These are phyloP conservation scores for Shiraia sp. DNA, from an alignment of 2,329 filamentous ascomycete species.

Conservation along the genomic window DNA sequence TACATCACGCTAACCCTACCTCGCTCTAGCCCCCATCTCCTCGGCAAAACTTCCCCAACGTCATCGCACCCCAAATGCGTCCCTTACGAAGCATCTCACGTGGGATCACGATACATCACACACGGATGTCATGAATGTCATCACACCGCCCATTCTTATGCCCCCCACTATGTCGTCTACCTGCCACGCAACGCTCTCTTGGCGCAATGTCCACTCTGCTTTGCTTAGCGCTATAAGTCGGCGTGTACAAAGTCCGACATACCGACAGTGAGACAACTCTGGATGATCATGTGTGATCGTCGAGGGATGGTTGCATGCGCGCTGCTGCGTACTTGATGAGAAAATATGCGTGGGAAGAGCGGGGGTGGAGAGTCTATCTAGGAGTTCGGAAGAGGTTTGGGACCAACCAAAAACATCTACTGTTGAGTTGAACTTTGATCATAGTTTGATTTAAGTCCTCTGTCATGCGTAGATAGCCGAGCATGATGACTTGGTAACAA, in stretches of 20 bases:
- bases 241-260: slow-evolving; percentile 9
- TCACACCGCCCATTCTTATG: no score
- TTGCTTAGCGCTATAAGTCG: slow-evolving; percentile 7
- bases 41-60: background rate
- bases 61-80: background rate
- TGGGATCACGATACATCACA: no score
- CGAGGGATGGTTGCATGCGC: background rate
- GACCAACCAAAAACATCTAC: no score
- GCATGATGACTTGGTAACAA: no score
- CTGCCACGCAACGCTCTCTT: background rate
- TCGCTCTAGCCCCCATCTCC: background rate
- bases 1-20: background rate
- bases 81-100: background rate
- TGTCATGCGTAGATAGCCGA: no score
- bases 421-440: no score
- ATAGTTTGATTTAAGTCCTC: no score
- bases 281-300: background rate
- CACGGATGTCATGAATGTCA: no score
- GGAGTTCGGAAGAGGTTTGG: no score
- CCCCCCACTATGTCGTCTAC: background rate
- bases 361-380: no score
- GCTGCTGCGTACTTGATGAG: no score
- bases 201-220: background rate
- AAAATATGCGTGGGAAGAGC: no score
- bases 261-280: slow-evolving; percentile 6